phyloP scores from a whole-genome alignment of 768 basidiomycete species.

The Trametes sanguinea region DNA sequence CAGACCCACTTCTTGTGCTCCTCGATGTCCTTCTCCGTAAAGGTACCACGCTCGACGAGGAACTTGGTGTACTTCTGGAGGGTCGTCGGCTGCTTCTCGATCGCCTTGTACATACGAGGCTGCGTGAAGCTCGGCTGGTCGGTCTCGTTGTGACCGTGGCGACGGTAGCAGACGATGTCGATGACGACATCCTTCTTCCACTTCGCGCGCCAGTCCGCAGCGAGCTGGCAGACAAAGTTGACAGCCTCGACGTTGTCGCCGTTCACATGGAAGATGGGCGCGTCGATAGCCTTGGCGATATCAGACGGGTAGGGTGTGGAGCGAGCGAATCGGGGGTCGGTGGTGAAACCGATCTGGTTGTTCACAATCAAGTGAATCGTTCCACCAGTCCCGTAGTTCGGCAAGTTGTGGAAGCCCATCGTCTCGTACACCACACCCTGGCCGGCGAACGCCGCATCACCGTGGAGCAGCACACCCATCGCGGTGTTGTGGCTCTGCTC shows the following conservation, averaged over 20 bases:
- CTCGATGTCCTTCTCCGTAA: conserved; percentile 94
- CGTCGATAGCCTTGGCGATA: conserved; percentile 96
- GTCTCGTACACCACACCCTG: conserved; percentile 99
- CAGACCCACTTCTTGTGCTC: conserved; percentile 99
- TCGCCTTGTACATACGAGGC: conserved; percentile 97
- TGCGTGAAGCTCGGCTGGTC: conserved; percentile 99
- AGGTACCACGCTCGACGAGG: conserved; percentile 87
- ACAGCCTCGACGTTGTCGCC: conserved; percentile 99
- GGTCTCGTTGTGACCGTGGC: conserved; percentile 99
- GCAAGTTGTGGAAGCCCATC: conserved; percentile 96
- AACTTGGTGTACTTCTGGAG: conserved; percentile 91
- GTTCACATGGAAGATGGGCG: conserved; percentile 99
- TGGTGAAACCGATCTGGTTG: conserved; percentile 99
- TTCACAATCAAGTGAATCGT: conserved; percentile 98
- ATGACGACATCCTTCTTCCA: conserved; percentile 99
- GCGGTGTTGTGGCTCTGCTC: conserved; percentile 79
- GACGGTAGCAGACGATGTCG: conserved; percentile 98
- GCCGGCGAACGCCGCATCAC: conserved; percentile 97
- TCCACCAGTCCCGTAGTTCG: conserved; percentile 95
- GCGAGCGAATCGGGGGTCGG: conserved; percentile 95
- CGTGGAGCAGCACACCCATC: conserved; percentile 95
- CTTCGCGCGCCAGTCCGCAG: conserved; percentile 96
- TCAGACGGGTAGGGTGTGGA: conserved; percentile 98
- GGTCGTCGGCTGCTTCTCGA: conserved; percentile 90
- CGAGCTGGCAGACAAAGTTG: conserved; percentile 97